Conservation (phyloP, 495 filamentous ascomycete species). For the Penicillium cataractarum region DNA sequence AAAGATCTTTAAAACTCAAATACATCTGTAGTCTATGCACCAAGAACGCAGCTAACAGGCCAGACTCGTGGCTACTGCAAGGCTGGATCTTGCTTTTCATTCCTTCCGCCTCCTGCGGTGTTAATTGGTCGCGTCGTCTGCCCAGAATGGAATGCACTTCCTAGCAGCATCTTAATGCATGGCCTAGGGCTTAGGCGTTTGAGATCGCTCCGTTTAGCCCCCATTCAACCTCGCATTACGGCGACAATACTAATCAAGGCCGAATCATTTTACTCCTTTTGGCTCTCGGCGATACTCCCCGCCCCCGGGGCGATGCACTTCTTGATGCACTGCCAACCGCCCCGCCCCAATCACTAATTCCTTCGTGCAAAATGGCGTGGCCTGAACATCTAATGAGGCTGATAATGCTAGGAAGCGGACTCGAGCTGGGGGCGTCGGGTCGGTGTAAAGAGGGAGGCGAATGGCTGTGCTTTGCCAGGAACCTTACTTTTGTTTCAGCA, state of each 20-base stretch:
- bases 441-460: not conserved
- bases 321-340: not conserved
- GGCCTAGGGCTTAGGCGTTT: conserved; percentile 2
- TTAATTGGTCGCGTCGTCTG: not conserved
- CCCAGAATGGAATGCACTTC: not conserved
- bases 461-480: not conserved
- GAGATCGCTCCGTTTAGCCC: conserved; percentile 1
- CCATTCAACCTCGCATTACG: not conserved
- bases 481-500: not conserved
- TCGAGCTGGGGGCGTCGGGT: not conserved
- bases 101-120: not conserved
- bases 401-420: not conserved
- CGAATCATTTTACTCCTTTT: conserved; percentile 3
- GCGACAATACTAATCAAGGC: not conserved
- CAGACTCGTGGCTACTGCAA: not conserved
- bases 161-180: not conserved
- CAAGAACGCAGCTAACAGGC: not conserved
- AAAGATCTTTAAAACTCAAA: not conserved
- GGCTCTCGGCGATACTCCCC: not conserved
- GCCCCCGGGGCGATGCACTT: not conserved
- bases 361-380: not conserved
- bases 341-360: not conserved
- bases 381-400: not conserved
- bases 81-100: not conserved
- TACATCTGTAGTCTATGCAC: not conserved